Evolutionary conservation across 2,329 filamentous ascomycete genomes (phyloP).

Genomic region (Colletotrichum abscissum): DNA sequence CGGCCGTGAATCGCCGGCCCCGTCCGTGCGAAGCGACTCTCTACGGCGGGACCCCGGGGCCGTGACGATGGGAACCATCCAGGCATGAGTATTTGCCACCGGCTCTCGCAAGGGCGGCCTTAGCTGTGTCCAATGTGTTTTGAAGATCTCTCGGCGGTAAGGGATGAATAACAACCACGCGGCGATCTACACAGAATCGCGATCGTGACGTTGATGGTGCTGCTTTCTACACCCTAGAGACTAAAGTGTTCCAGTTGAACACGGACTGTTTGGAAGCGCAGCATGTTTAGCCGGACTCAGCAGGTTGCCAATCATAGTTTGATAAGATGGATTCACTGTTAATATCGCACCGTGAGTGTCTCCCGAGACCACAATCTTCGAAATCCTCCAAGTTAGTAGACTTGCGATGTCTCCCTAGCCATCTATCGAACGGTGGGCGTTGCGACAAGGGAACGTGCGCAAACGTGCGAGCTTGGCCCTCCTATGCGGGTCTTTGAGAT

Average conservation of each 20-base stretch:
- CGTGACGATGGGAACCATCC: not conserved
- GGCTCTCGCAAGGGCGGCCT: not conserved
- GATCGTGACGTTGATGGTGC: not conserved
- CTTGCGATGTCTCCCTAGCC: not conserved
- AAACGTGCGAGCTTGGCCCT: not conserved
- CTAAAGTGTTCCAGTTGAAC: not conserved
- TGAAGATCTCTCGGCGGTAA: not conserved
- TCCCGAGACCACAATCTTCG: not conserved
- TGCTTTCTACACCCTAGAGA: not conserved
- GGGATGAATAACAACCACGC: not conserved
- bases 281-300: not conserved
- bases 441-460: slow-evolving; percentile 2
- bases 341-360: not conserved
- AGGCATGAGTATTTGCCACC: slow-evolving; percentile 11
- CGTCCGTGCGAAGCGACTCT: slow-evolving; percentile 24
- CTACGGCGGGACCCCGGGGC: slow-evolving; percentile 12
- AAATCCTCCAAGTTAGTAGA: not conserved
- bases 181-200: not conserved
- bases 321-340: not conserved
- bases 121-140: slow-evolving; percentile 8
- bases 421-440: slow-evolving; percentile 9
- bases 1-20: slow-evolving; percentile 21
- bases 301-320: too few species aligned
- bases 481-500: not conserved
- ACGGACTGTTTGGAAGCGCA: not conserved